phyloP scores from a whole-genome alignment of 2,329 filamentous ascomycete genomes.

The Orbilia blumenaviensis region DNA sequence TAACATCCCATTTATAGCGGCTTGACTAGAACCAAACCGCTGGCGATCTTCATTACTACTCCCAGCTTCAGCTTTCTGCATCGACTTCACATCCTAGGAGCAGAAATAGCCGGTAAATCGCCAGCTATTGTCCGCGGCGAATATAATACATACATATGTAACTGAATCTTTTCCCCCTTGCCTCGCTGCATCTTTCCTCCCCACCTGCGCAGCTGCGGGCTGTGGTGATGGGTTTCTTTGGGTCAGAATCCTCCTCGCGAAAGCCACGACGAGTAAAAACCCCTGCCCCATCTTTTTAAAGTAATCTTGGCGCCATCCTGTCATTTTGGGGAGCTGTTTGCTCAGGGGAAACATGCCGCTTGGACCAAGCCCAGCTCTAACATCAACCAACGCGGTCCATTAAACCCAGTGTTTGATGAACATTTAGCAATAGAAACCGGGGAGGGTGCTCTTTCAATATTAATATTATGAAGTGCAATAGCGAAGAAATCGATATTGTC shows the following conservation, averaged over 20 bases:
- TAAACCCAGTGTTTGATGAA: background rate
- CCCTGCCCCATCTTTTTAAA: conserved; percentile 7
- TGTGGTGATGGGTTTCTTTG: background rate
- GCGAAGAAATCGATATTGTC: background rate
- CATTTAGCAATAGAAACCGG: background rate
- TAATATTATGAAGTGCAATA: conserved; percentile 5
- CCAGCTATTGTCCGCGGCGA: conserved; percentile 9
- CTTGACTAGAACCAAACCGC: conserved; percentile 10
- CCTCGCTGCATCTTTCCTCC: background rate
- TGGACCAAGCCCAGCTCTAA: background rate
- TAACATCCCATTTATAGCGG: conserved; percentile 19
- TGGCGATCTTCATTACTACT: conserved; percentile 44
- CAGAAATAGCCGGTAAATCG: conserved; percentile 9
- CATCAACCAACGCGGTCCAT: background rate
- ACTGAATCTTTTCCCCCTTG: conserved; percentile 8
- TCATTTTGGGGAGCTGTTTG: background rate
- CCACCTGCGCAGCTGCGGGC: background rate
- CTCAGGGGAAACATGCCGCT: conserved; percentile 7
- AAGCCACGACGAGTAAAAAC: background rate
- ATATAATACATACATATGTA: conserved; percentile 1
- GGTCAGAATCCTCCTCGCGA: background rate
- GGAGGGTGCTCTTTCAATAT: too few species aligned
- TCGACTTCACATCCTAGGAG: conserved; percentile 2
- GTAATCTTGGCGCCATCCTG: conserved; percentile 24
- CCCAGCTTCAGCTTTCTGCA: conserved; percentile 24